Evolutionary conservation across 2,329 filamentous ascomycete species (phyloP), one percentile per base, ranked within the genome.

Genomic region (Aspergillus sp.): DNA sequence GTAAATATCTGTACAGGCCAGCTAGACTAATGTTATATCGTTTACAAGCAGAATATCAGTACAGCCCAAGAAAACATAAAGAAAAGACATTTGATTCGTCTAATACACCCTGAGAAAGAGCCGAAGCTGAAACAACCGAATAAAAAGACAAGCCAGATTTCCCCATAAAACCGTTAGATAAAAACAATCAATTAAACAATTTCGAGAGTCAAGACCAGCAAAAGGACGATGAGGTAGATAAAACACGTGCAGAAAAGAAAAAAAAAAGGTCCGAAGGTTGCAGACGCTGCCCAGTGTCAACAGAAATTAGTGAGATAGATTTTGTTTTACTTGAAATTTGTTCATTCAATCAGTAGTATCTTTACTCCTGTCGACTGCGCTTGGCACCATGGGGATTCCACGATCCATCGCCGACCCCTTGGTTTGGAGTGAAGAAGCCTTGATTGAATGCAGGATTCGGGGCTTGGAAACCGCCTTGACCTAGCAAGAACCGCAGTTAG

Each of bases 351-450:
- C 13, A 43, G 11, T 28, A 46, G 37, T 19, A 11, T 42, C 19
- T 47, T 60, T 69, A 80, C 55, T 90, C 88, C 48, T 86, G 86
- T 50, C 88, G 79, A 52, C 86, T 84, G 53, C 88, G 77, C 71
- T 93, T 93, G 4, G 83, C 82, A 28, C 86, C 86, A 54, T 91
- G 88, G 5, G 88, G 88, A 58, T 91, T 91, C 74, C 86, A 87
- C 67, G 81, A 82, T 43, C 83, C 83, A 45, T 82, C 75, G 35
- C 71, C 70, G 29, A 67, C 66, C 33, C 62, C 68, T 45, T 69
- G 68, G 40, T 70, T 70, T 43, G 73, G 73, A 38, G 74, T 72
- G 64, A 89, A 91, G 70, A 89, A 90, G 45, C 76, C 80, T 32
- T 83, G 80, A 60, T 85, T 87, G 68, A 90, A 91, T 58, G 83